These are phyloP conservation scores for Lumnitzera racemosa DNA, from an alignment of 345 rosid species.

Conservation along the genomic window DNA sequence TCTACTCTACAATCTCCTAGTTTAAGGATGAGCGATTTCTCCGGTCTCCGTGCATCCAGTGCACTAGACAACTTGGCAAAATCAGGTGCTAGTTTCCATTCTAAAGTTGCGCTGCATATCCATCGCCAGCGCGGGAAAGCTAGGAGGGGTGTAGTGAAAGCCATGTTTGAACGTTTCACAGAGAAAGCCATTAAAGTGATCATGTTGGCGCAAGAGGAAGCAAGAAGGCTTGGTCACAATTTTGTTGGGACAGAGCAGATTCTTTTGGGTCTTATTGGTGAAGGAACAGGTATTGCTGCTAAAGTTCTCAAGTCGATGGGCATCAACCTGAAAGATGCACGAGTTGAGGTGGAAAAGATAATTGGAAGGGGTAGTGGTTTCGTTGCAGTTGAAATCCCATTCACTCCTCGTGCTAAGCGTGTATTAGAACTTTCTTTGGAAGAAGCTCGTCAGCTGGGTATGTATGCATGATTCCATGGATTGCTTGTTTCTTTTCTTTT, in stretches of 20 bases:
- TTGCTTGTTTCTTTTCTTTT: neutral
- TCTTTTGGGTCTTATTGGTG: slow-evolving; percentile 86
- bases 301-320: slow-evolving; percentile 98
- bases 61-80: slow-evolving; percentile 35
- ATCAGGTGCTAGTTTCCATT: slow-evolving; percentile 32
- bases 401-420: slow-evolving; percentile 98
- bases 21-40: slow-evolving; percentile 39
- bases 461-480: neutral
- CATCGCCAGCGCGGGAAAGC: slow-evolving; percentile 38
- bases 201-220: slow-evolving; percentile 99
- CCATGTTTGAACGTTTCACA: slow-evolving; percentile 96
- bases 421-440: slow-evolving; percentile 88
- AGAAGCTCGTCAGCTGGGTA: slow-evolving; percentile 94
- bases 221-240: slow-evolving; percentile 94
- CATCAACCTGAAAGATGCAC: slow-evolving; percentile 88
- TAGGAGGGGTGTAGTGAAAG: slow-evolving; percentile 47
- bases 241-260: slow-evolving; percentile 99
- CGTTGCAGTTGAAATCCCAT: slow-evolving; percentile 95
- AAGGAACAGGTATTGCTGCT: slow-evolving; percentile 98
- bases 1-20: slow-evolving; percentile 25
- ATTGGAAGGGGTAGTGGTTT: slow-evolving; percentile 98
- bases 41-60: slow-evolving; percentile 53
- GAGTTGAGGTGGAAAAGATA: slow-evolving; percentile 91
- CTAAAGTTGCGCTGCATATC: slow-evolving; percentile 28
- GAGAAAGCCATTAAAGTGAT: slow-evolving; percentile 97